Conservation (phyloP, 192 early-diverging fungal species). For the Coemansia sp. region DNA sequence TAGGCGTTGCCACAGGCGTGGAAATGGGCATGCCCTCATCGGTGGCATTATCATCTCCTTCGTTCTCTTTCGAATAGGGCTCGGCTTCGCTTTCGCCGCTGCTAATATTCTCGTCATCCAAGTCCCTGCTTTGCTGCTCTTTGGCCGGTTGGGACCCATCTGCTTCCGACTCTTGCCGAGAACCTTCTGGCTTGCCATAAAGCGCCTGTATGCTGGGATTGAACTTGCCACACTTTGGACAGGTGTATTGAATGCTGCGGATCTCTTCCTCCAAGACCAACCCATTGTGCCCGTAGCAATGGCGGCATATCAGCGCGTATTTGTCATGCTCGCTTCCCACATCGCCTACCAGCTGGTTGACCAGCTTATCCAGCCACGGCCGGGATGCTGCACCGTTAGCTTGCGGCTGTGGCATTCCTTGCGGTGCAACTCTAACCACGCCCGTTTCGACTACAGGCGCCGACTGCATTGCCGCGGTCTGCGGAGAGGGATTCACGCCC, state of each 20-base stretch:
- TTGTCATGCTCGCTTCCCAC: conserved; percentile 78
- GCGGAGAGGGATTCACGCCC: too few species aligned
- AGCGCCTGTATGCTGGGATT: conserved; percentile 43
- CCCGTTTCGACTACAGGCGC: conserved; percentile 11
- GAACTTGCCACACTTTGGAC: conserved; percentile 53
- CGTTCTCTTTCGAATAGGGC: too few species aligned
- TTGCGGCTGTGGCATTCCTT: conserved; percentile 9
- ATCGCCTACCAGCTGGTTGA: conserved; percentile 91
- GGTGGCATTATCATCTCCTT: neutral
- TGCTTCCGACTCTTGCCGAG: too few species aligned
- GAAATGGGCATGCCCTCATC: conserved; percentile 2
- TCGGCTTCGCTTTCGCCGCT: too few species aligned
- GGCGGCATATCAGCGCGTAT: conserved; percentile 90
- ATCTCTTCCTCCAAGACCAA: conserved; percentile 80
- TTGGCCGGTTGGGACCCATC: too few species aligned
- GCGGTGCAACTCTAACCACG: conserved; percentile 27
- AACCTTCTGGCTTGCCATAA: too few species aligned
- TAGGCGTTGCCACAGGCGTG: neutral
- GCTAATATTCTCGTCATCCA: too few species aligned
- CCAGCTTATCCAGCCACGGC: conserved; percentile 86
- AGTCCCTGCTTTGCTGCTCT: too few species aligned
- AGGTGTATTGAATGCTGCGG: conserved; percentile 60
- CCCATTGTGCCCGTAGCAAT: conserved; percentile 92
- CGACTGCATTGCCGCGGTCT: neutral
- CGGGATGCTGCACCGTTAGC: conserved; percentile 11